phyloP scores from a whole-genome alignment of 31 red algal genomes.

The Asparagopsis taxiformis region DNA sequence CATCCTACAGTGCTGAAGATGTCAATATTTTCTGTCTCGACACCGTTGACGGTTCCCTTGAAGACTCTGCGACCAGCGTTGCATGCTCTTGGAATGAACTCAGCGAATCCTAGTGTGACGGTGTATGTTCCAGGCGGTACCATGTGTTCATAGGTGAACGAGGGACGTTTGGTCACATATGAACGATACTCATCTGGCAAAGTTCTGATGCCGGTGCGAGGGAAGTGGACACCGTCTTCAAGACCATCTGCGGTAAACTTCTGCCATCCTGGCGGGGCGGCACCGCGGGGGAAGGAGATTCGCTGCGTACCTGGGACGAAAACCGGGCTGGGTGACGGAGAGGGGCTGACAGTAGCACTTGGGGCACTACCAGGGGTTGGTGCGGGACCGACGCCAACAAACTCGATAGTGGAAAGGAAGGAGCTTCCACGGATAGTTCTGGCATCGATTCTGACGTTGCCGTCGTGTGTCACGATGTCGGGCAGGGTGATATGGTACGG shows the following conservation, averaged over 20 bases:
- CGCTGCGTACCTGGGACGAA: not conserved
- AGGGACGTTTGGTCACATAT: not conserved
- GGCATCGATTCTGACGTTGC: not conserved
- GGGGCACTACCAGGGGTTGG: not conserved
- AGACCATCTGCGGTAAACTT: not conserved
- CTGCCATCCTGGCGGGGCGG: not conserved
- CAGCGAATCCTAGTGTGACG: constrained; percentile 6
- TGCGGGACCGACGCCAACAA: not conserved
- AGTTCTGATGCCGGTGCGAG: not conserved
- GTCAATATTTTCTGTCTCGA: not conserved
- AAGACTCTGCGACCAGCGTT: constrained; percentile 9
- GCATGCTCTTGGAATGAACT: not conserved
- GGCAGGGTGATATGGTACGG: not conserved
- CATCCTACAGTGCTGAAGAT: not conserved
- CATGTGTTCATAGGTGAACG: constrained; percentile 5
- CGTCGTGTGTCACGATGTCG: not conserved
- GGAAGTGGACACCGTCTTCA: not conserved
- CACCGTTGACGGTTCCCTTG: constrained; percentile 3
- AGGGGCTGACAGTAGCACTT: not conserved
- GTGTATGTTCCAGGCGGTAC: constrained; percentile 4
- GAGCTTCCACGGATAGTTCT: not conserved
- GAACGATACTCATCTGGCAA: not conserved
- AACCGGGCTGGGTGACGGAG: not conserved
- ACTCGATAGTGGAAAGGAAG: not conserved
- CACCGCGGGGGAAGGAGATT: not conserved